Base-by-base conservation (phyloP, 352 stramenopile genomes). In the Pythium diclinum region DNA sequence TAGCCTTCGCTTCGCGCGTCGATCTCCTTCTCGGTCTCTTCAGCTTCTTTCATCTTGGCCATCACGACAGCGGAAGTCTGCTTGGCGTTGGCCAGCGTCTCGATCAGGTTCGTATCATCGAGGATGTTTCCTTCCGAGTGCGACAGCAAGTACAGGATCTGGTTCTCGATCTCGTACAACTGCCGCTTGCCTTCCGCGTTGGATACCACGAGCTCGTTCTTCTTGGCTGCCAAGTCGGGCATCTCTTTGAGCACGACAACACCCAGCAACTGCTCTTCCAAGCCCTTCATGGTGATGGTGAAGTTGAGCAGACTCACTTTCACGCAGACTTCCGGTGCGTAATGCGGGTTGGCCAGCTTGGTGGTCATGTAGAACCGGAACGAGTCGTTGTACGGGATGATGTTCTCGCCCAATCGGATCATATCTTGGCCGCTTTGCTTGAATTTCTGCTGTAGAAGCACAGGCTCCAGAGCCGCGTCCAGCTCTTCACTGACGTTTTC, bases 261-360 rank as follows among this genome's bases (percentile, higher is more conserved):
- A 51, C 87, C 87, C 1, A 97, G 77, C 30, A 97, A 62, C 61
- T 98, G 92, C 60, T 97, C 92, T 69, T 97, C 89, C 0, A 98
- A 74, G 0, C 92, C 92, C 52, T 91, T 92, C 74, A 93, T 89
- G 10, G 90, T 98, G 70, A 97, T 97, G 0, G 91, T 97, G 63
- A 98, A 98, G 65, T 98, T 97, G 3, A 97, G 67, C 19, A 98
- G 33, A 69, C 81, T 94, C 34, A 98, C 92, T 74, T 98, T 97
- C 32, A 97, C 89, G 38, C 89, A 94, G 0, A 96, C 81, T 70
- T 97, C 91, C 0, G 91, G 91, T 0, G 89, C 79, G 47, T 97
- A 97, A 60, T 97, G 89, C n/a, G 91, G 91, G 59, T 97, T 97
- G 3, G 90, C 79, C 17, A 97, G 74, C 66, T 97, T 97, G 1